Conservation (phyloP, 2,329 filamentous ascomycete genomes). For the Verticillium longisporum region DNA sequence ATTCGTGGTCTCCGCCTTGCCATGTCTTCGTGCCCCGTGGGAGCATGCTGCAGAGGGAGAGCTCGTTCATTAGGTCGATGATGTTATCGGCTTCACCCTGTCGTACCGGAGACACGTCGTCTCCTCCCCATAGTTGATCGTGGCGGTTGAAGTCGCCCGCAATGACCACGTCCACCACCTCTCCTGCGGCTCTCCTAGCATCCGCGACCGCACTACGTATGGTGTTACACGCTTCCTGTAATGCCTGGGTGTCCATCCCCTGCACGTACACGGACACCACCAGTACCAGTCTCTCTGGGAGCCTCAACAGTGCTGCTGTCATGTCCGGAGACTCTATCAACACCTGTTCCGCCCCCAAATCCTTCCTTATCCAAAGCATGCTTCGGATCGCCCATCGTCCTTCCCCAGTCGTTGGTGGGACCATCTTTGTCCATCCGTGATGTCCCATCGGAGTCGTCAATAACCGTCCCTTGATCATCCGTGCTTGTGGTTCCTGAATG, state of each 20-base stretch:
- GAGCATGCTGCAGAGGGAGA: slow-evolving; percentile 23
- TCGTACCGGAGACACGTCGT: slow-evolving; percentile 10
- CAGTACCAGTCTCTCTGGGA: background rate
- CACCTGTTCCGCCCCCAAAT: slow-evolving; percentile 10
- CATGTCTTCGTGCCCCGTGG: slow-evolving; percentile 21
- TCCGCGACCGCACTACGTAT: background rate
- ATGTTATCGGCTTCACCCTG: slow-evolving; percentile 28
- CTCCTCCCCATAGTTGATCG: slow-evolving; percentile 14
- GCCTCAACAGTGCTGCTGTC: slow-evolving; percentile 1
- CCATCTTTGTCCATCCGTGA: slow-evolving; percentile 12
- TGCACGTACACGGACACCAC: background rate
- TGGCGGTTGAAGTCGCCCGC: slow-evolving; percentile 13
- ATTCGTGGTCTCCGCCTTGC: slow-evolving; percentile 14
- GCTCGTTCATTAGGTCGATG: slow-evolving; percentile 26
- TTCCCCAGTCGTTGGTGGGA: slow-evolving; percentile 6
- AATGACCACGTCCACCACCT: slow-evolving; percentile 5
- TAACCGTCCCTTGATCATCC: slow-evolving; percentile 7
- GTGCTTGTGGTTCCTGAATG: slow-evolving; percentile 11
- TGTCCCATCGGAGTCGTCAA: slow-evolving; percentile 11
- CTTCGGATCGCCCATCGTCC: slow-evolving; percentile 13
- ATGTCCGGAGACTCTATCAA: background rate
- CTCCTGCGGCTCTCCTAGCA: background rate
- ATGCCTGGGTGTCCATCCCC: background rate
- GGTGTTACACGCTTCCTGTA: background rate
- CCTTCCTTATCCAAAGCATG: slow-evolving; percentile 12